Evolutionary conservation across 192 early-diverging fungal genomes (phyloP).

Genomic region (Chytriomyces confervae): DNA sequence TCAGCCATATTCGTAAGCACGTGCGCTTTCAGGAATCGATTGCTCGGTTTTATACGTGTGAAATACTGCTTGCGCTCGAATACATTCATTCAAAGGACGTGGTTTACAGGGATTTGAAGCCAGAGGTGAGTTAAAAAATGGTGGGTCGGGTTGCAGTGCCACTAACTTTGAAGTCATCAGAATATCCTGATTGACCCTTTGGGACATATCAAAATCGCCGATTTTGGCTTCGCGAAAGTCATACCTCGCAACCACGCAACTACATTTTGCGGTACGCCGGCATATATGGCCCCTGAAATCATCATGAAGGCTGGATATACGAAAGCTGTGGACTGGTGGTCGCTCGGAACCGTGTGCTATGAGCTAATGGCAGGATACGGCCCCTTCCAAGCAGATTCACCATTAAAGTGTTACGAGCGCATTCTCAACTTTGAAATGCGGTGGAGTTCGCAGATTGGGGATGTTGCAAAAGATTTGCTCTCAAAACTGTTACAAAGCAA

Average conservation of each 20-base stretch:
- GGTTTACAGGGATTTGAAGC: constrained; percentile 75
- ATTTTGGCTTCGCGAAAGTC: constrained; percentile 74
- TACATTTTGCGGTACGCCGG: constrained; percentile 83
- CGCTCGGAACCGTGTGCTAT: constrained; percentile 51
- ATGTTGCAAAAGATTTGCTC: constrained; percentile 31
- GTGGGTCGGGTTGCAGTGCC: no score
- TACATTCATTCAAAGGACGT: constrained; percentile 73
- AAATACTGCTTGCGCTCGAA: constrained; percentile 69
- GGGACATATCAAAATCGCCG: constrained; percentile 73
- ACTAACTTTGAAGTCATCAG: constrained; percentile 15
- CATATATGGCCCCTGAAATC: constrained; percentile 56
- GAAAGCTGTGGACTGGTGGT: constrained; percentile 53
- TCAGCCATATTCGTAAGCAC: constrained; percentile 71
- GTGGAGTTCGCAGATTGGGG: constrained; percentile 42
- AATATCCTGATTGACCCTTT: constrained; percentile 68
- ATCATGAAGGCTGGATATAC: constrained; percentile 50
- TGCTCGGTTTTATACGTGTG: constrained; percentile 69
- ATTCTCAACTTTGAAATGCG: constrained; percentile 42
- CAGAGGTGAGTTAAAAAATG: constrained; percentile 46
- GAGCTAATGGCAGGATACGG: constrained; percentile 53
- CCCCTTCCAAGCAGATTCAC: constrained; percentile 47
- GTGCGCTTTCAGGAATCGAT: constrained; percentile 65
- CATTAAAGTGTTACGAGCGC: constrained; percentile 47
- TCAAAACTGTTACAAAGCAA: constrained; percentile 13
- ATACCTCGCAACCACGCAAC: constrained; percentile 55